Percentiles rank a stretch among this genome's conserved stretches.
Evolutionary conservation across 306 rosid species (phyloP).

Genomic region (Fagus sylvatica): DNA sequence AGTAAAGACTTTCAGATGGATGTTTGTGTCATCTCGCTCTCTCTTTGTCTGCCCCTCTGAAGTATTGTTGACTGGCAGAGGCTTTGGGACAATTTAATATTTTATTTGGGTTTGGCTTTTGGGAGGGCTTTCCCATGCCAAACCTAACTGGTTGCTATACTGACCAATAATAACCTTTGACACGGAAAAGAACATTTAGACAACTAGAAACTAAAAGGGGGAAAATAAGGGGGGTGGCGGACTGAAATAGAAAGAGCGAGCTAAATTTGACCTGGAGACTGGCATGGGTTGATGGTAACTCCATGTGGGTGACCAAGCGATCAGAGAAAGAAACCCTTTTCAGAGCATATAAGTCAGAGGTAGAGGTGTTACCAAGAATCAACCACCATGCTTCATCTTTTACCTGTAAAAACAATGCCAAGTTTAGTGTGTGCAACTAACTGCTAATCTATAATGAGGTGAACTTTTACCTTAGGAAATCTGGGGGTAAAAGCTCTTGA

Average conservation of each 20-base stretch:
- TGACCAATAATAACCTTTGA: not conserved
- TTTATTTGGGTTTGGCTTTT: not conserved
- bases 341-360: slow-evolving; percentile 71
- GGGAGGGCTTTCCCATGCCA: not conserved
- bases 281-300: slow-evolving; percentile 52
- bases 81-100: not conserved
- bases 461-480: slow-evolving; percentile 72
- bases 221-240: slow-evolving; percentile 16
- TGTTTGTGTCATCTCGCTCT: not conserved
- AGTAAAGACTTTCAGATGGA: not conserved
- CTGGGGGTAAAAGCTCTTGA: slow-evolving; percentile 84
- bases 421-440: slow-evolving; percentile 6
- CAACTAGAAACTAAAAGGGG: not conserved
- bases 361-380: slow-evolving; percentile 76
- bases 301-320: slow-evolving; percentile 75
- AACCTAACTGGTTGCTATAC: not conserved
- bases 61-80: not conserved
- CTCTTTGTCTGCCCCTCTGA: not conserved
- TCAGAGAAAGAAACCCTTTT: slow-evolving; percentile 79
- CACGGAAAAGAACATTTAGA: not conserved
- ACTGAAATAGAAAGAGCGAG: slow-evolving; percentile 4
- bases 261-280: slow-evolving; percentile 51
- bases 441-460: slow-evolving; percentile 10
- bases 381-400: slow-evolving; percentile 99
- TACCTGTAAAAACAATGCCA: slow-evolving; percentile 45